Base-by-base conservation (phyloP, 768 basidiomycete species). In the Porphyrellus cyaneotinctus region DNA sequence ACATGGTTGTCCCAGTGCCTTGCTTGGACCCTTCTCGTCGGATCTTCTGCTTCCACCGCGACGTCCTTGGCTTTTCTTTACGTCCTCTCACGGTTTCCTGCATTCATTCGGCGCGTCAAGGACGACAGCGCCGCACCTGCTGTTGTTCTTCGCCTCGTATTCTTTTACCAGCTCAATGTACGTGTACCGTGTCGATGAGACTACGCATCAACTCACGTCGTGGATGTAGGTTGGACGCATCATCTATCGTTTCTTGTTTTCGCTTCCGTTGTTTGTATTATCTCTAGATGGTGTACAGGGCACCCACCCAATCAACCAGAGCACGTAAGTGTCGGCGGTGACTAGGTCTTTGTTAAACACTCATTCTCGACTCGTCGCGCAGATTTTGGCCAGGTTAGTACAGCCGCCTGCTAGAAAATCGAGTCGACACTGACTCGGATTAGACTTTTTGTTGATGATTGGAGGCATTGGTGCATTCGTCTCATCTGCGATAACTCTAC, bases 131-230 rank as follows among this genome's bases (percentile, higher is more conserved):
- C 86, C 1, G 81, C 83, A 38, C 85, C 87, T 8, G 79, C 79
- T 31, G 84, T 92, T 8, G 84, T 92, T 44, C 77, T 88, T 15
- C 75, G 89, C 41, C 75, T 92, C 4, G 72, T 81, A 23, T 88
- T 82, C 4, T 92, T 90, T 63, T 88, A 85, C 64, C 78, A 87
- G 52, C 72, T 91, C 13, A 92, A 92, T 63, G 90, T 91, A 54
- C 54, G 88, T 62, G 6, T 6, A 43, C 61, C 35, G 18, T 43
- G 20, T 39, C 52, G 33, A 53, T 30, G 43, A 41, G 32, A 35
- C 23, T 26, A 2, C 45, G 33, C 42, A 45, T 22, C 11, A 15
- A 12, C 55, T 52, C 33, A 51, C 41, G 0, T 26, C 17, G 8
- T 30, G 23, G 38, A 30, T 31, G 1, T 51, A 91, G 88, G 73